Evolutionary conservation across 208 protist genomes (phyloP).

Genomic region (Polymyxa betae): DNA sequence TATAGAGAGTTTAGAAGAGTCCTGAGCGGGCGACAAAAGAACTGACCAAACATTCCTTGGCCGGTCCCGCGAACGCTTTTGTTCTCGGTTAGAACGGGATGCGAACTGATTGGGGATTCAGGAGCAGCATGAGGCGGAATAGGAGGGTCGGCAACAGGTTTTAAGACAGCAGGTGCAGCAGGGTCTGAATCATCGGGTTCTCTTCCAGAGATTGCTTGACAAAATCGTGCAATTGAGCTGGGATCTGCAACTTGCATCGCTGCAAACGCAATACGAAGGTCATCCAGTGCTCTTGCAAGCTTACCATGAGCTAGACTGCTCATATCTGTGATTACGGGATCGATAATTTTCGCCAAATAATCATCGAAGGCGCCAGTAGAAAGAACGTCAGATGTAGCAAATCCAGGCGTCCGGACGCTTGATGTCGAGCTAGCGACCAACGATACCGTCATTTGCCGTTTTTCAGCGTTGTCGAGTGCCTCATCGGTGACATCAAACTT

Average conservation of each 20-base stretch:
- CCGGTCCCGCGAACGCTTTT: background rate
- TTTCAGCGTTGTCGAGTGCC: too few species aligned
- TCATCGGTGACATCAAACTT: too few species aligned
- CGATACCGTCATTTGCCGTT: too few species aligned
- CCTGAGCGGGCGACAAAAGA: background rate
- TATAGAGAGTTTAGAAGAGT: background rate
- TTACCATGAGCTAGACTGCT: background rate
- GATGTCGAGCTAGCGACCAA: too few species aligned
- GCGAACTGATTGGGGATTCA: background rate
- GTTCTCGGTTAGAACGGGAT: too few species aligned
- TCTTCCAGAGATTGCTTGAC: background rate
- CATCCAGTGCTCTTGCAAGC: conserved; percentile 6
- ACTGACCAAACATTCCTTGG: background rate
- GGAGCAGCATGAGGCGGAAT: background rate
- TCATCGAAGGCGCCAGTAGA: background rate
- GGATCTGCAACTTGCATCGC: conserved; percentile 1
- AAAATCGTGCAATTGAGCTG: background rate
- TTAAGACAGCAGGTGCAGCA: background rate
- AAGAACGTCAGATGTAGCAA: too few species aligned
- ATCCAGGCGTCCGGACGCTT: too few species aligned
- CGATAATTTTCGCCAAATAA: background rate
- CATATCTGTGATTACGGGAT: background rate
- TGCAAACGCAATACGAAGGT: conserved; percentile 6
- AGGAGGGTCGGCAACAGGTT: background rate
- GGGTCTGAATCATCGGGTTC: background rate